These are phyloP conservation scores for Sarcocystis neurona DNA, from an alignment of 169 alveolate species.

Conservation along the genomic window DNA sequence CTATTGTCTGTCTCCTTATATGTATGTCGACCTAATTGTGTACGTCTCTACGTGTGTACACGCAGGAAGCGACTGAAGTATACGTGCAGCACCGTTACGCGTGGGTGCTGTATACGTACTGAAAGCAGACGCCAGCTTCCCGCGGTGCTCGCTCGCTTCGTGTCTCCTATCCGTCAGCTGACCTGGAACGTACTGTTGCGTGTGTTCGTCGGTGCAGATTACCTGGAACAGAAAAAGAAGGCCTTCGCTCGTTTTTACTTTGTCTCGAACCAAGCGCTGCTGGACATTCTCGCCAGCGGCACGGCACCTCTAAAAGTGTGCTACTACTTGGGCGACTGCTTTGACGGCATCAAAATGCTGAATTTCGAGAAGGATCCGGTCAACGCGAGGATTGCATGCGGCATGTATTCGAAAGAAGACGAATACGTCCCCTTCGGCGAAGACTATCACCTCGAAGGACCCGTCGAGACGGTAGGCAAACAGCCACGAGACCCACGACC, in stretches of 20 bases:
- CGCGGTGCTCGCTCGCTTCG: background rate
- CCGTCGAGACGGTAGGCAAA: conserved; percentile 80
- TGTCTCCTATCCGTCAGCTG: background rate
- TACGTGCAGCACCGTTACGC: no score
- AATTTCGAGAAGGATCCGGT: conserved; percentile 79
- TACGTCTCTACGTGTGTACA: background rate
- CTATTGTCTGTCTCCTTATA: no score
- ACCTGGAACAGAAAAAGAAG: conserved; percentile 94
- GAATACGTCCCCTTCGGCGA: conserved; percentile 88
- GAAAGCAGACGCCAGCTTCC: background rate
- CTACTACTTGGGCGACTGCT: conserved; percentile 91
- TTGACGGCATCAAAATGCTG: conserved; percentile 88
- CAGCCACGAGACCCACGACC: background rate
- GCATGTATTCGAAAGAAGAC: conserved; percentile 86
- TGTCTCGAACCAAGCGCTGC: conserved; percentile 93
- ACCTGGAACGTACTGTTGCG: background rate
- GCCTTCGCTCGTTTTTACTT: conserved; percentile 96
- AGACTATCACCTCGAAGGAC: conserved; percentile 83
- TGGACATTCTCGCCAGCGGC: conserved; percentile 93
- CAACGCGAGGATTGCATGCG: conserved; percentile 71
- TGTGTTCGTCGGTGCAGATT: conserved; percentile 66
- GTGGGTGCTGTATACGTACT: background rate
- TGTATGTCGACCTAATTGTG: background rate
- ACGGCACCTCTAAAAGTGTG: conserved; percentile 91
- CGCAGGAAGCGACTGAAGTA: background rate